Conservation (phyloP, 108 stramenopile genomes). For the Cylindrotheca closterium region DNA sequence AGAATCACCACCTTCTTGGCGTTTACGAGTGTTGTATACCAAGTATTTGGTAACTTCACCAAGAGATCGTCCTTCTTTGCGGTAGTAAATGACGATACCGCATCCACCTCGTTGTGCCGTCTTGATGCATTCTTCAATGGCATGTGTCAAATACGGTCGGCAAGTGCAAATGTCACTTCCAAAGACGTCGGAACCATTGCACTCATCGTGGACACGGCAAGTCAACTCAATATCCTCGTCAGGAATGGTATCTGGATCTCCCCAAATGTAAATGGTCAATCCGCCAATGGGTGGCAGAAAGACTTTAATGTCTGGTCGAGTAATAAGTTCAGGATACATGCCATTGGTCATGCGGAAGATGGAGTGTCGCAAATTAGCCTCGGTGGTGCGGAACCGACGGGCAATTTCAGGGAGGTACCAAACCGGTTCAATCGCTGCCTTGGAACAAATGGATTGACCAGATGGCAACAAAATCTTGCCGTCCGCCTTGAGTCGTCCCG, state of each 20-base stretch:
- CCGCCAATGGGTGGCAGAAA: constrained; percentile 99
- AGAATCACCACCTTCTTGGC: constrained; percentile 94
- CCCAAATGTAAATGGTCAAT: constrained; percentile 99
- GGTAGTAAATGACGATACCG: constrained; percentile 96
- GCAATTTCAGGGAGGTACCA: constrained; percentile 99
- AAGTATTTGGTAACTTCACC: constrained; percentile 99
- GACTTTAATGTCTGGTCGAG: constrained; percentile 95
- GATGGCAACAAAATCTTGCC: constrained; percentile 85
- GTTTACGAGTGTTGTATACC: constrained; percentile 98
- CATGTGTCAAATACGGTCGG: constrained; percentile 98
- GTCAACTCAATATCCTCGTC: constrained; percentile 97
- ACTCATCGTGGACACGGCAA: constrained; percentile 98
- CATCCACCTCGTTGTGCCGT: constrained; percentile 94
- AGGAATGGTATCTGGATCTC: constrained; percentile 94
- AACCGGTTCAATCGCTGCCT: constrained; percentile 99
- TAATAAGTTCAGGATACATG: constrained; percentile 99
- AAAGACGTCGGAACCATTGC: constrained; percentile 98
- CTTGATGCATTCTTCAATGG: constrained; percentile 98
- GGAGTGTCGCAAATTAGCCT: constrained; percentile 84
- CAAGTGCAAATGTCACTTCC: constrained; percentile 98
- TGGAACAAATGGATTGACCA: constrained; percentile 94
- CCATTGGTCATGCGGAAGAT: constrained; percentile 98
- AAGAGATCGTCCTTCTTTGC: constrained; percentile 95
- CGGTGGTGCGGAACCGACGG: constrained; percentile 93
- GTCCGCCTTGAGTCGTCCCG: constrained; percentile 90